Evolutionary conservation across 164 flowering plant genomes (phyloP), one percentile per base, ranked within the genome.

Genomic region (Saururus chinensis): DNA sequence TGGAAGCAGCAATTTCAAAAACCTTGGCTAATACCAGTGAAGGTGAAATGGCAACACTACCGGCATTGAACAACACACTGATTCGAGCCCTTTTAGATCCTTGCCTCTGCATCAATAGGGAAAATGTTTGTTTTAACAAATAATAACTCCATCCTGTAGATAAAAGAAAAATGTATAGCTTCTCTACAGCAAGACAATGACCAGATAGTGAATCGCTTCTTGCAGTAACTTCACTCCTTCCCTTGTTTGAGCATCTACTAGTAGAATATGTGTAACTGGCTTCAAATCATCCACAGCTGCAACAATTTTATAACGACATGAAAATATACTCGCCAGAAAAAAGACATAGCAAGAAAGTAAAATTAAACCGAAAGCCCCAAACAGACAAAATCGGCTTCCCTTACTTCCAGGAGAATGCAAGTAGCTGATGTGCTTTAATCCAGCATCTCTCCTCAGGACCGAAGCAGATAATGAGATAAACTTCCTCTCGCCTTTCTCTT

Each of bases 231-330:
- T 84, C 51, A 85, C 74, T 70, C 97, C 99, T 69, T 79, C 77
- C 72, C 64, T 79, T 64, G 95, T 82, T 23, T 85, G 68, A 42
- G 80, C 70, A 74, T 88, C 84, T 72, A 88, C 79, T 72, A 71
- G 72, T 69, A 95, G 82, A 73, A 88, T 81, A 83, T 95, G 97
- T 73, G 97, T 87, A 30, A 95, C 86, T 23, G 95, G 96, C 81
- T 95, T 95, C 78, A 91, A 53, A 65, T 88, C 91, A 76, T 95
- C 99, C 8, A 68, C 56, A 62, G 91, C 99, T 93, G 82, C 64
- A 72, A 73, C 53, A 66, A 52, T 41, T 59, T 41, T 19, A 52
- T 1, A 51, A 10, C 6, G 19, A 21, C 25, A 40, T 21, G 6
- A 61, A 51, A 61, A 21, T 54, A 54, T n/a, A 54, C 6, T 30